Evolutionary conservation across 2,329 filamentous ascomycete species (phyloP), one percentile per base, ranked within the genome.

Genomic region (Domatiomyces catenatus): DNA sequence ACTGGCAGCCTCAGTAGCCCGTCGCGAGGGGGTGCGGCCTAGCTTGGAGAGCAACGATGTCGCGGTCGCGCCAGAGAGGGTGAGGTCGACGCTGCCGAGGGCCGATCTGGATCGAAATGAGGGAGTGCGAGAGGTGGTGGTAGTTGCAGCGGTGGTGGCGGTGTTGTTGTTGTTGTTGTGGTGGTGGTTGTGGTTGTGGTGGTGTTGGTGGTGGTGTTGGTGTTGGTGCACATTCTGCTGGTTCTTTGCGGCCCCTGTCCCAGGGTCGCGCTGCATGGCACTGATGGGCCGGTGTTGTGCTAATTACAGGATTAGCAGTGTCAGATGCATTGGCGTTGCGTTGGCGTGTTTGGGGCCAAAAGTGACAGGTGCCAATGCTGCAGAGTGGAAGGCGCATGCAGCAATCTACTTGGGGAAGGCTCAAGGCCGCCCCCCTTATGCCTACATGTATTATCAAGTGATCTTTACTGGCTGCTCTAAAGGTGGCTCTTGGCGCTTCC

Each of bases 41-140:
- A 60, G 55, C 48, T 60, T 60, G 44, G 56, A 56, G 36, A 60
- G 52, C 42, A 59, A 56, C 42, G 52, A 22, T 3, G 19, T 47
- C 24, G 45, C 18, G 6, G 45, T 26, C 2, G 28, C 12, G 28
- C 28, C 28, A 36, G 28, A 36, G 8, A 36, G 28, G 8, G 28
- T 10, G 2, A 39, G 10, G 32, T 39, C 32, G 32, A 39, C 32
- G 32, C 32, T 39, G 32, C 32, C 32, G 1, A 15, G 7, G 32
- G 32, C 32, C 5, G 32, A 10, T 15, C 32, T 39, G 2, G 32
- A 10, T 39, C 32, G 32, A 15, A 39, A 5, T 2, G 32, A 39
- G 2, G 32, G 32, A 15, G 32, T 39, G 32, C 32, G 32, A 12
- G 22, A 3, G 3, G 22, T 24, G 3, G 22, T 24, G 3, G 22